These are phyloP conservation scores for Echites panduratus DNA, from an alignment of 257 asterid genomes.

Conservation along the genomic window DNA sequence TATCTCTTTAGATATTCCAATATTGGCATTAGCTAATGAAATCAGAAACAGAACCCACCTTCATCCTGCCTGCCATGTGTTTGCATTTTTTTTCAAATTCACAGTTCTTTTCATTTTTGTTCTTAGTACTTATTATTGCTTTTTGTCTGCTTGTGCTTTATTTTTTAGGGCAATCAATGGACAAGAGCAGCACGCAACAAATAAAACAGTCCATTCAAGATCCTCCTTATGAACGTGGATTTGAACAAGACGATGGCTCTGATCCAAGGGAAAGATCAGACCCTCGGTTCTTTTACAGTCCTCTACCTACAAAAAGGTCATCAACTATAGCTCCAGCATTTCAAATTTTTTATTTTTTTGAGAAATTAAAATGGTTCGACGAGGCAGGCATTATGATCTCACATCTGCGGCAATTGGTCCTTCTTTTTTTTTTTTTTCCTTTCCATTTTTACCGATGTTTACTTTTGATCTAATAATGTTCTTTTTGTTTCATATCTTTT, in stretches of 20 bases:
- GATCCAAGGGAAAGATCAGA: slow-evolving; percentile 14
- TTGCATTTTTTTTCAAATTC: neutral
- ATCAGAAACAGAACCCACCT: neutral
- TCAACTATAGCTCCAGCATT: slow-evolving; percentile 6
- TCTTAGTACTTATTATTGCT: neutral
- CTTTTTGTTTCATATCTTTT: slow-evolving; percentile 9
- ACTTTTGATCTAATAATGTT: neutral
- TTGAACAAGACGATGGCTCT: slow-evolving; percentile 17
- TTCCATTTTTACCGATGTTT: neutral
- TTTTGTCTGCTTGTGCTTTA: slow-evolving; percentile 8
- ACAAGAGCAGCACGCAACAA: slow-evolving; percentile 33
- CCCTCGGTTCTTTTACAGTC: slow-evolving; percentile 14
- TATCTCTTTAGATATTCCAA: slow-evolving; percentile 20
- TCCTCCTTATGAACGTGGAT: slow-evolving; percentile 12
- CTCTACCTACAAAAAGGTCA: slow-evolving; percentile 52
- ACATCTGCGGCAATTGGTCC: no score
- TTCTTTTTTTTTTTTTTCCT: no score
- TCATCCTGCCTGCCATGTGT: neutral
- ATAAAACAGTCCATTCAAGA: slow-evolving; percentile 12
- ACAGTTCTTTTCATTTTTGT: neutral
- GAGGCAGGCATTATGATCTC: no score
- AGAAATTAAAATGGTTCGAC: slow-evolving; percentile 9
- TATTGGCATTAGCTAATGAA: slow-evolving; percentile 31
- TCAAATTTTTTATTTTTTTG: slow-evolving; percentile 18
- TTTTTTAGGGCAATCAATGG: slow-evolving; percentile 18